Evolutionary conservation across 345 rosid species (phyloP).

Genomic region (Euclidium syriacum): DNA sequence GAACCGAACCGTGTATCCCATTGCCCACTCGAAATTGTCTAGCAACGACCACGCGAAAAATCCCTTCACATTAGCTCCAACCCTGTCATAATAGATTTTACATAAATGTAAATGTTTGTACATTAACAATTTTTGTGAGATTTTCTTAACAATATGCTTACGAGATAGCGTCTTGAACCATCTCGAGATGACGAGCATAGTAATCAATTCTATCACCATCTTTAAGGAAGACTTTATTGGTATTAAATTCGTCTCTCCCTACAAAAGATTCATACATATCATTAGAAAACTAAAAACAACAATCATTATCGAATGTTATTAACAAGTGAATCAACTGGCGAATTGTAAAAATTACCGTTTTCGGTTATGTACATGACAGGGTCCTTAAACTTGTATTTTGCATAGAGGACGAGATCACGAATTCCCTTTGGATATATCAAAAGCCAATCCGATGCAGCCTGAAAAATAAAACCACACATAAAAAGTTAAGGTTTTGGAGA

Average conservation of each 20-base stretch:
- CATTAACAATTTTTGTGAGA: too few relatives aligned
- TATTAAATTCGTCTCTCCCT: constrained; percentile 31
- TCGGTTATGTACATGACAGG: constrained; percentile 54
- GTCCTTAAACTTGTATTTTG: constrained; percentile 40
- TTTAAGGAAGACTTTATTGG: constrained; percentile 7
- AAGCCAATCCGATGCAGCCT: constrained; percentile 54
- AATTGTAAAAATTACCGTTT: constrained; percentile 39
- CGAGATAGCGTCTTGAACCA: constrained; percentile 34
- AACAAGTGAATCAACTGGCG: not conserved
- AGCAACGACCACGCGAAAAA: constrained; percentile 42
- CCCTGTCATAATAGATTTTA: constrained; percentile 22
- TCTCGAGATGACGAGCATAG: constrained; percentile 30
- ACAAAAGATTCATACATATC: not conserved
- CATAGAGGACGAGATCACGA: constrained; percentile 35
- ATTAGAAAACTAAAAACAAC: not conserved
- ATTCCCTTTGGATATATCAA: constrained; percentile 53
- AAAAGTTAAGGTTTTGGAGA: not conserved
- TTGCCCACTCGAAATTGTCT: constrained; percentile 40
- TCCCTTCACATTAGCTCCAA: constrained; percentile 41
- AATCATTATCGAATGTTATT: not conserved
- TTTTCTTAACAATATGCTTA: constrained; percentile 20
- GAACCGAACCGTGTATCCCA: constrained; percentile 36
- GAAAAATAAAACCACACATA: not conserved
- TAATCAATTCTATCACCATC: constrained; percentile 33
- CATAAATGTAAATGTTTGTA: not conserved